phyloP scores from a whole-genome alignment of 2,329 filamentous ascomycete genomes.

The Microdochium nivale region DNA sequence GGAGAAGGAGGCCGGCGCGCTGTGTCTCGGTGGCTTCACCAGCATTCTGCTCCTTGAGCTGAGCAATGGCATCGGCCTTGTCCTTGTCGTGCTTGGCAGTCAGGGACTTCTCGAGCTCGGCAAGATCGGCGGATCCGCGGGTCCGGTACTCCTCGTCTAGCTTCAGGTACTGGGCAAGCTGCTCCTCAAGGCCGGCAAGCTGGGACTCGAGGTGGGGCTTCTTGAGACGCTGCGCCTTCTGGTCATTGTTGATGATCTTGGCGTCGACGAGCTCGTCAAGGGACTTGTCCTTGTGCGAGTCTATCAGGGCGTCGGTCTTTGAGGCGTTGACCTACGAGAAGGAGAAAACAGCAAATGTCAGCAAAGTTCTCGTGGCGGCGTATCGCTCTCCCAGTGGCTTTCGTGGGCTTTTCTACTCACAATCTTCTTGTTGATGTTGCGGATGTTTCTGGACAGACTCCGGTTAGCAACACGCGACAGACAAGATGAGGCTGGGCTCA shows the following conservation, averaged over 20 bases:
- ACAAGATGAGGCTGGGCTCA: conserved; percentile 1
- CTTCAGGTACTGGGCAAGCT: conserved; percentile 66
- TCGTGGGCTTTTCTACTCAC: conserved; percentile 48
- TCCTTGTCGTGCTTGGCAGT: conserved; percentile 42
- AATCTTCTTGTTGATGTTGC: conserved; percentile 90
- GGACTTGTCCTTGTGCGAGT: conserved; percentile 59
- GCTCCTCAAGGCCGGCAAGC: conserved; percentile 63
- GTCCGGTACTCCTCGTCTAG: conserved; percentile 63
- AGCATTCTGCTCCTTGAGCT: conserved; percentile 45
- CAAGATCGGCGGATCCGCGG: conserved; percentile 48
- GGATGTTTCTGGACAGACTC: conserved; percentile 59
- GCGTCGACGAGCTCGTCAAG: conserved; percentile 64
- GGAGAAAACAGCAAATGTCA: conserved; percentile 3
- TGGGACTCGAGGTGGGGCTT: conserved; percentile 64
- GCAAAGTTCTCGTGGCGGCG: neutral
- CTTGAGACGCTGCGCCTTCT: conserved; percentile 69
- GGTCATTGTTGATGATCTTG: conserved; percentile 72
- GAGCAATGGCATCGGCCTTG: conserved; percentile 43
- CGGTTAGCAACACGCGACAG: conserved; percentile 5
- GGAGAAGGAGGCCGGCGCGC: conserved; percentile 55
- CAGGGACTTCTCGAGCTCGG: conserved; percentile 49
- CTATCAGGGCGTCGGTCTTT: conserved; percentile 63
- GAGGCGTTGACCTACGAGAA: conserved; percentile 52
- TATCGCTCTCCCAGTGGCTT: neutral
- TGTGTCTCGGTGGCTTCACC: conserved; percentile 47